Conservation (phyloP, 305 asterid genomes). For the Solanum hybrid region DNA sequence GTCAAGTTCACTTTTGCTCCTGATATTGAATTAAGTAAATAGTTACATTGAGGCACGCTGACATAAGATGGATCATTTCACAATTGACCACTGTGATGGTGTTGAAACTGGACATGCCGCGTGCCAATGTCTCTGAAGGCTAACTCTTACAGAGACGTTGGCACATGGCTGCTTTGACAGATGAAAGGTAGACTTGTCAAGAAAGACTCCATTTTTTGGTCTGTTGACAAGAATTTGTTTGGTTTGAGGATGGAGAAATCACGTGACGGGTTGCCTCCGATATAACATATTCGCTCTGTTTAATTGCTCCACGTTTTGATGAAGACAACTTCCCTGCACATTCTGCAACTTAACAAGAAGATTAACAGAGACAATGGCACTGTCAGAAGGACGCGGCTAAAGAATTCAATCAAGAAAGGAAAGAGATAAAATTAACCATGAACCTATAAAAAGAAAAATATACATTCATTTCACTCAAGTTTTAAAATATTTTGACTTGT, state of each 20-base stretch:
- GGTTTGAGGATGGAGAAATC: constrained; percentile 52
- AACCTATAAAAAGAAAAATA: background rate
- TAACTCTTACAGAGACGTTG: constrained; percentile 42
- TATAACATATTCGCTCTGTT: constrained; percentile 22
- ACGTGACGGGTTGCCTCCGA: constrained; percentile 32
- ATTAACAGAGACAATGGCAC: background rate
- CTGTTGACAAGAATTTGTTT: constrained; percentile 32
- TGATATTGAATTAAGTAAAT: background rate
- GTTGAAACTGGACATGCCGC: background rate
- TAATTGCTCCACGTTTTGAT: constrained; percentile 22
- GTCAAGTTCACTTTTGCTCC: background rate
- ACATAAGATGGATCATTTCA: background rate
- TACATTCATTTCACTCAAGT: background rate
- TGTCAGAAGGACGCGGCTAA: background rate
- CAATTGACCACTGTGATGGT: background rate
- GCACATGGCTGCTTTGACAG: constrained; percentile 26
- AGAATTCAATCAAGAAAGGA: background rate
- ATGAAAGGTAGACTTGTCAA: constrained; percentile 53
- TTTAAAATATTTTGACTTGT: background rate
- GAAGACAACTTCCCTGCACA: constrained; percentile 38
- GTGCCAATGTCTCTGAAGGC: background rate
- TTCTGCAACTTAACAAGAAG: constrained; percentile 34
- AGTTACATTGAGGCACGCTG: background rate
- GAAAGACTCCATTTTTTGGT: constrained; percentile 45
- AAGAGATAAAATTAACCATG: background rate